Evolutionary conservation across 1,139 yeast genomes (phyloP), one percentile per base, ranked within the genome.

Genomic region (Pichia sp.): DNA sequence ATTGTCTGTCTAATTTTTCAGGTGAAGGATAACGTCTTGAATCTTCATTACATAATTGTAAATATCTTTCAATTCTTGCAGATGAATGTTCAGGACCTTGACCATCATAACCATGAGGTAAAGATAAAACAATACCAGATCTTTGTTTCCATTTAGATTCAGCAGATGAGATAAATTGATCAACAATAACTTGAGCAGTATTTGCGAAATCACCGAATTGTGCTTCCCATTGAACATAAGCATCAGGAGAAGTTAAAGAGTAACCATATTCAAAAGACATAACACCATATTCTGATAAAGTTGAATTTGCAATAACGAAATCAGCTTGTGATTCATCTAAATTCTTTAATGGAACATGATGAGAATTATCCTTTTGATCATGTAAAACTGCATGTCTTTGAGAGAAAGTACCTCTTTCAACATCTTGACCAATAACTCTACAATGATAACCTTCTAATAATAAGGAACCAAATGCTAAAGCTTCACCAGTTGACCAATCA

Each of bases 61-160:
- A 80, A 76, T 90, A 95, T 77, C 99, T 85, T 77, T 95, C 99
- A 56, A 95, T 75, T 80, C 99, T 86, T 67, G 96, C 98, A 56
- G 96, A 88, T 39, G 99, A 93, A 74, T 95, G 99, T 76, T 95
- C 99, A 61, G 99, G 99, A 66, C 99, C 99, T 77, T 93, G 99
- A 62, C 99, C 99, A 72, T 95, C 99, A 70, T 91, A 95, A 75
- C 99, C 99, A 70, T 95, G 99, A 57, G 99, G 99, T 71, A 95
- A 80, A 7, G 98, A 88, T 64, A 95, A 75, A 48, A 93, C 96
- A 60, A 95, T 71, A 70, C 99, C 99, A 22, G 96, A 87, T 75
- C 99, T 87, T 79, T 95, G 99, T 70, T 88, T 87, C 99, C 99
- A 95, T 75, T 95, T 95, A 62, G 90, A 83, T 76, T 95, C 99